A percentile compares a stretch with the other conserved stretches of the same genome.
Conservation (phyloP, 352 stramenopile genomes). For the Elongisporangium prolatum region DNA sequence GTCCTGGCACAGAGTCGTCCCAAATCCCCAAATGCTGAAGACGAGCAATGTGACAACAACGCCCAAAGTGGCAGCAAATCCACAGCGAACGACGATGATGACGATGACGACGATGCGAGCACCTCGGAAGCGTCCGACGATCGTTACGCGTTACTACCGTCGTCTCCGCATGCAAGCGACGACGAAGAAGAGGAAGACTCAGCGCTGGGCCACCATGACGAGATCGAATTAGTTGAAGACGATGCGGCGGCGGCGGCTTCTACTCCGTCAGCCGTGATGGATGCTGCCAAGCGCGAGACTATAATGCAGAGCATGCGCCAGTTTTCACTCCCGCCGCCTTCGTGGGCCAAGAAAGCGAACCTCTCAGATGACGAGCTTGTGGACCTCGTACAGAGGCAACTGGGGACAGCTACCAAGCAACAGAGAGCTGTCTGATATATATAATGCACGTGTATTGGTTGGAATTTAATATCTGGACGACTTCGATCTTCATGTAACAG, state of each 20-base stretch:
- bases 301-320: slow-evolving; percentile 13
- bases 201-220: slow-evolving; percentile 13
- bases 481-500: slow-evolving; percentile 15
- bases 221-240: slow-evolving; percentile 3
- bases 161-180: slow-evolving; percentile 13
- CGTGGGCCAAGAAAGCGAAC: slow-evolving; percentile 30
- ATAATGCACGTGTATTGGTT: not conserved
- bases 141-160: slow-evolving; percentile 22
- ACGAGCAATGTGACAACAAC: too few relatives aligned
- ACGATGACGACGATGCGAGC: slow-evolving; percentile 17
- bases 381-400: slow-evolving; percentile 37
- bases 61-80: slow-evolving; percentile 9
- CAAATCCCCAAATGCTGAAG: not conserved
- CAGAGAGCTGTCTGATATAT: not conserved
- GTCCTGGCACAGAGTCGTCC: slow-evolving; percentile 40
- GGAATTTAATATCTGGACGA: slow-evolving; percentile 6
- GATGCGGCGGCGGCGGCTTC: not conserved
- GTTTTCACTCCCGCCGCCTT: slow-evolving; percentile 13
- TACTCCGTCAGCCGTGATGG: slow-evolving; percentile 6
- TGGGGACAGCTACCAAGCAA: slow-evolving; percentile 1
- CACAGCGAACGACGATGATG: slow-evolving; percentile 14
- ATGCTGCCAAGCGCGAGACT: too few relatives aligned
- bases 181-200: too few relatives aligned
- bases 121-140: not conserved
- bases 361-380: slow-evolving; percentile 57